phyloP scores from a whole-genome alignment of 164 flowering plant species.

The Chimonanthus praecox region DNA sequence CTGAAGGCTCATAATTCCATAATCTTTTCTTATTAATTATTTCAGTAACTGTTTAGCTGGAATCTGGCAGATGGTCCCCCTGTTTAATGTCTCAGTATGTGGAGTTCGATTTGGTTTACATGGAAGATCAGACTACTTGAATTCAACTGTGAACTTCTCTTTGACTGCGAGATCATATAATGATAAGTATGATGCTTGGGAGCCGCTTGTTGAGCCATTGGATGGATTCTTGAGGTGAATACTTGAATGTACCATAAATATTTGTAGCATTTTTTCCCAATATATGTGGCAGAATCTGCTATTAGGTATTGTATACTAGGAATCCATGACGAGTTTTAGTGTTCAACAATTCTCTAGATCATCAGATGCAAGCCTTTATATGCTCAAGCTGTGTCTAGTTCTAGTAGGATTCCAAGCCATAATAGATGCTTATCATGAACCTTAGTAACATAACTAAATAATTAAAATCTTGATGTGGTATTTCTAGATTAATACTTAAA shows the following conservation, averaged over 20 bases:
- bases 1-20: not conserved
- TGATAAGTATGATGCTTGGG: slow-evolving; percentile 93
- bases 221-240: slow-evolving; percentile 84
- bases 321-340: not conserved
- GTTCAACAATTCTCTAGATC: not conserved
- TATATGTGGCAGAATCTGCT: not conserved
- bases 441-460: no score
- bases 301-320: not conserved
- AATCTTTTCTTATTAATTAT: not conserved
- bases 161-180: slow-evolving; percentile 84
- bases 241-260: not conserved
- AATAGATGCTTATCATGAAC: not conserved
- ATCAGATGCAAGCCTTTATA: not conserved
- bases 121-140: slow-evolving; percentile 60
- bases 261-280: not conserved
- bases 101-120: slow-evolving; percentile 59
- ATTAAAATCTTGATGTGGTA: no score
- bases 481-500: no score
- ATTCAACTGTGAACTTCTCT: slow-evolving; percentile 68
- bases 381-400: not conserved
- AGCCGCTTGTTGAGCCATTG: slow-evolving; percentile 91
- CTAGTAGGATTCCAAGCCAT: not conserved
- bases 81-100: slow-evolving; percentile 71
- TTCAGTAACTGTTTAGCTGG: slow-evolving; percentile 6
- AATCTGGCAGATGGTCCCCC: slow-evolving; percentile 82